phyloP scores from a whole-genome alignment of 78 protist genomes.

The Dictyostelium brefeldianum region DNA sequence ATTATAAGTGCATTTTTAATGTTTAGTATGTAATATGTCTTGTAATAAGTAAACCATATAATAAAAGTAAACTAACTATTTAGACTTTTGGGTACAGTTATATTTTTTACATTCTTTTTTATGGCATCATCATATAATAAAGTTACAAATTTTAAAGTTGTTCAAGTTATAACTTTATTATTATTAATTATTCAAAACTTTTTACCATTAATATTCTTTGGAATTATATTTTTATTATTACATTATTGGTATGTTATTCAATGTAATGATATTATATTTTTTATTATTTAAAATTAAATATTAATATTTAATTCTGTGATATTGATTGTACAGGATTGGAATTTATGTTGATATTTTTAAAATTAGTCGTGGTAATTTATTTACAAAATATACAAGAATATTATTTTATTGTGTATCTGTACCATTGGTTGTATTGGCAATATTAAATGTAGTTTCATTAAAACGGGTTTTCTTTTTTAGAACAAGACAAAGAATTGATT shows the following conservation, averaged over 20 bases:
- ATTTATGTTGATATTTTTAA: constrained; percentile 19
- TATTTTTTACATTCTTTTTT: background rate
- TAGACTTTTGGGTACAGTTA: too few species aligned
- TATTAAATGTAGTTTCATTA: constrained; percentile 11
- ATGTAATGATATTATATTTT: background rate
- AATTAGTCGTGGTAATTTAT: background rate
- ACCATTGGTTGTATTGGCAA: background rate
- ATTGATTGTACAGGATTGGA: constrained; percentile 42
- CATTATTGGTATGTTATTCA: constrained; percentile 2
- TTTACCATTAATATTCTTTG: constrained; percentile 2
- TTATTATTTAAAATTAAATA: too few species aligned
- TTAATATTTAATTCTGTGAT: too few species aligned
- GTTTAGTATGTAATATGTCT: background rate
- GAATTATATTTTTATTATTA: background rate
- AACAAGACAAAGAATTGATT: background rate
- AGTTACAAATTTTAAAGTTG: background rate
- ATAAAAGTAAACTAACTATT: too few species aligned
- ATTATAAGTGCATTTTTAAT: background rate
- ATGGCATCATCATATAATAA: background rate
- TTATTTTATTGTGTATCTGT: background rate
- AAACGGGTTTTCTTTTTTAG: background rate
- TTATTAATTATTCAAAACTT: constrained; percentile 1
- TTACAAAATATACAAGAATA: constrained; percentile 11
- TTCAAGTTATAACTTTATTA: background rate
- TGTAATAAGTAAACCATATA: too few species aligned